Evolutionary conservation across 2,329 filamentous ascomycete species (phyloP).

Genomic region (Fusarium sp.): DNA sequence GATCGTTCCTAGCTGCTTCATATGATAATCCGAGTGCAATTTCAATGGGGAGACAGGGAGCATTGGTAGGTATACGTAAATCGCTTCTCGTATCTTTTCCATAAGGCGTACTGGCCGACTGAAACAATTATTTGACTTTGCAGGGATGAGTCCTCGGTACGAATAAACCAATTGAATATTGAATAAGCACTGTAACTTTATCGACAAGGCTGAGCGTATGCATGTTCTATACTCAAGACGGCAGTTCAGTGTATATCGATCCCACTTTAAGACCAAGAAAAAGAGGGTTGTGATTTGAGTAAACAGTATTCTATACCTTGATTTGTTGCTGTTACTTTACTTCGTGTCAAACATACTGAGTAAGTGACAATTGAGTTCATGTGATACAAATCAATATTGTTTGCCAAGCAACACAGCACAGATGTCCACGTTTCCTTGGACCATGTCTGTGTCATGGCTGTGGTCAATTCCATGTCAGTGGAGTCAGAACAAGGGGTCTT

Average conservation of each 20-base stretch:
- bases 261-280: too few species aligned
- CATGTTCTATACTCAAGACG: too few species aligned
- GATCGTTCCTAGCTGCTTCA: neutral
- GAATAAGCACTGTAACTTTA: too few species aligned
- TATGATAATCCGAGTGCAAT: neutral
- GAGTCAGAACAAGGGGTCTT: neutral
- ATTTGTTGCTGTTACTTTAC: neutral
- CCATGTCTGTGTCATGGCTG: slow-evolving; percentile 2
- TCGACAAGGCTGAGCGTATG: too few species aligned
- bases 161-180: too few species aligned
- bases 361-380: neutral
- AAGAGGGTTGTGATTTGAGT: neutral
- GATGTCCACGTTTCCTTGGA: slow-evolving; percentile 1
- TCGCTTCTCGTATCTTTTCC: neutral
- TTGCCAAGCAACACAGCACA: neutral
- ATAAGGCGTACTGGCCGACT: neutral
- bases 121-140: neutral
- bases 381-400: neutral
- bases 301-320: neutral
- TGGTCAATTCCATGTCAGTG: slow-evolving; percentile 13
- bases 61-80: neutral
- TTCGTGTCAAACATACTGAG: neutral
- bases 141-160: neutral
- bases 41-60: neutral
- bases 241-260: too few species aligned